Percentiles rank a stretch among this genome's conserved stretches.
Conservation (phyloP, 345 rosid genomes). For the Dovyalis caffra region DNA sequence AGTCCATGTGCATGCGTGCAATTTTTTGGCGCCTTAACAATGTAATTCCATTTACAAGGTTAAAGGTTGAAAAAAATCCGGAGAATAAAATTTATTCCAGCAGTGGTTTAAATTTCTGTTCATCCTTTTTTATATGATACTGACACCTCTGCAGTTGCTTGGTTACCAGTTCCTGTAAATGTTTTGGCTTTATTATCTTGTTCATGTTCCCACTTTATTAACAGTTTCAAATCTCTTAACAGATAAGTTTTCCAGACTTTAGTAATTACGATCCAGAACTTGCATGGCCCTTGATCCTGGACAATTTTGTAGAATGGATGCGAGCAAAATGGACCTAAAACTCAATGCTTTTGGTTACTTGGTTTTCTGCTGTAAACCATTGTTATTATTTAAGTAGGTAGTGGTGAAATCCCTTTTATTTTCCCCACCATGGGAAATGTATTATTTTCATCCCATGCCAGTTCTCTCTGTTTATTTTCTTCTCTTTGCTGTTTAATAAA, state of each 20-base stretch:
- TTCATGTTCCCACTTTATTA: background rate
- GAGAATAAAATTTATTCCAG: background rate
- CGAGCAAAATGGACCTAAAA: slow-evolving; percentile 60
- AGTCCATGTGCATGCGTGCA: too few species aligned
- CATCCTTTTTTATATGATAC: background rate
- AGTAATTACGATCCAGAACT: slow-evolving; percentile 78
- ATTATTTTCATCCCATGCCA: background rate
- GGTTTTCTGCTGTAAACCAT: slow-evolving; percentile 48
- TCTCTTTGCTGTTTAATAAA: background rate
- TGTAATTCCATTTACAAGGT: background rate
- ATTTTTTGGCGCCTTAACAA: background rate
- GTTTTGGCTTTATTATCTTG: background rate
- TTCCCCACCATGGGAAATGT: background rate
- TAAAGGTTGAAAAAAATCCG: background rate
- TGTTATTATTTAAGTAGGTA: slow-evolving; percentile 35
- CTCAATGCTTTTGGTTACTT: slow-evolving; percentile 21
- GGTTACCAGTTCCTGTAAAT: background rate
- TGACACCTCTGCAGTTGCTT: background rate
- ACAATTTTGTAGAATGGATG: slow-evolving; percentile 99
- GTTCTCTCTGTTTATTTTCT: background rate
- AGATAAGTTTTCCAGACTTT: slow-evolving; percentile 92
- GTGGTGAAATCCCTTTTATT: background rate
- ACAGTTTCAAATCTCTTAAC: slow-evolving; percentile 28
- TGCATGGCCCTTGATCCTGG: slow-evolving; percentile 97
- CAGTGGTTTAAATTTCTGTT: background rate